Percentiles rank a stretch among this genome's conserved stretches.
Evolutionary conservation across 2,329 filamentous ascomycete species (phyloP).

Genomic region (Magnaporthales sp.): DNA sequence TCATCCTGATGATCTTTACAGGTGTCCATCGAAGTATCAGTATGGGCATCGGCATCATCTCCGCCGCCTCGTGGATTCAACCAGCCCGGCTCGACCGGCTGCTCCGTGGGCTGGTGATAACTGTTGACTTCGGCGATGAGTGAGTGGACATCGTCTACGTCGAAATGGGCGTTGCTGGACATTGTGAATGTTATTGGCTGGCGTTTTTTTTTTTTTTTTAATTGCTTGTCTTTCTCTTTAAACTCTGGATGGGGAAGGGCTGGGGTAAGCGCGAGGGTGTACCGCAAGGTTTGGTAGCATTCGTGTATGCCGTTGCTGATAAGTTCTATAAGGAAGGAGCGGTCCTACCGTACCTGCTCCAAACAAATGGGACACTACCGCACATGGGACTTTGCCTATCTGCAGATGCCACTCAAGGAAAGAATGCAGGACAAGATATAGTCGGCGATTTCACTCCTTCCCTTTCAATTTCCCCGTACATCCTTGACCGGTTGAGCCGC

Average conservation of each 20-base stretch:
- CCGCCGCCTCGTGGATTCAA: not conserved
- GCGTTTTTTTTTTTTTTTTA: not conserved
- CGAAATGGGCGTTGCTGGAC: not conserved
- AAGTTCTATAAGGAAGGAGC: not conserved
- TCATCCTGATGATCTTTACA: not conserved
- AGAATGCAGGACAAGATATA: not conserved
- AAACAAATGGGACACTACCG: not conserved
- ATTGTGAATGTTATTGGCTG: not conserved
- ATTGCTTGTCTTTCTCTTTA: not conserved
- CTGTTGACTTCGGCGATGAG: not conserved
- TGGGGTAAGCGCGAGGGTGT: not conserved
- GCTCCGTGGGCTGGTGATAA: not conserved
- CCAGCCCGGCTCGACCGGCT: not conserved
- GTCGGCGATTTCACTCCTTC: not conserved
- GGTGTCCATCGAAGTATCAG: not conserved
- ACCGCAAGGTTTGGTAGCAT: not conserved
- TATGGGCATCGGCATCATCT: not conserved
- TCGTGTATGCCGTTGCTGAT: not conserved
- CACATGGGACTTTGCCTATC: not conserved
- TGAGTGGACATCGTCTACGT: not conserved
- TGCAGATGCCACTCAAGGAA: not conserved
- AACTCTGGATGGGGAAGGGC: not conserved
- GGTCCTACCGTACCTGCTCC: not conserved
- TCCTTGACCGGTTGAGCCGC: not conserved
- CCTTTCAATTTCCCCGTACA: not conserved